A percentile compares a stretch with the other conserved stretches of the same genome.
Evolutionary conservation across 2,329 filamentous ascomycete species (phyloP).

Genomic region (Furcasterigmium furcatum): DNA sequence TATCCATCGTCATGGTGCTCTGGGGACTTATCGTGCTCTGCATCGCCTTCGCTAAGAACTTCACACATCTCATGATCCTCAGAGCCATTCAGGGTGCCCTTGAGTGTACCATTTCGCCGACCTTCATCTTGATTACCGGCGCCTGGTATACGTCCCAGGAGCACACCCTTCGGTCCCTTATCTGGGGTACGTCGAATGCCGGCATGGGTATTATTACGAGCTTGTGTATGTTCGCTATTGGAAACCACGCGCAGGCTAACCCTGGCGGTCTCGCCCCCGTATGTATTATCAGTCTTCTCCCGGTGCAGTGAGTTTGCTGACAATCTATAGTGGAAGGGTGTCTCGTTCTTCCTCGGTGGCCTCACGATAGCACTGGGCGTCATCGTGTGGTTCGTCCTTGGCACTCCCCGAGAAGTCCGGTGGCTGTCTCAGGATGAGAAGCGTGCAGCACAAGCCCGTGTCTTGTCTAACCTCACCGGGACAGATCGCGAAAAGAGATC

Average conservation of each 20-base stretch:
- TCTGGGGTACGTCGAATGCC: slow-evolving; percentile 27
- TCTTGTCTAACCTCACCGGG: slow-evolving; percentile 22
- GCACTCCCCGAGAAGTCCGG: slow-evolving; percentile 23
- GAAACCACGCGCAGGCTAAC: slow-evolving; percentile 15
- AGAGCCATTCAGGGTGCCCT: slow-evolving; percentile 22
- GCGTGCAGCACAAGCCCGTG: slow-evolving; percentile 20
- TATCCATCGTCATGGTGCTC: slow-evolving; percentile 28
- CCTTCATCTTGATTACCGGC: slow-evolving; percentile 25
- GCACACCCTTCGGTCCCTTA: slow-evolving; percentile 21
- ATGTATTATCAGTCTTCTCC: too few species aligned
- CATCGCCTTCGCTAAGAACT: slow-evolving; percentile 23
- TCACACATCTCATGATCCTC: slow-evolving; percentile 22
- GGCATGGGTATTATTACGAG: slow-evolving; percentile 26
- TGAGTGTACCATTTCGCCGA: slow-evolving; percentile 24
- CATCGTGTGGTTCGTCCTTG: slow-evolving; percentile 21
- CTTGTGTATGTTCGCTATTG: slow-evolving; percentile 22
- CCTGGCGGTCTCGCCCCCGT: slow-evolving; percentile 17
- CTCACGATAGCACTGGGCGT: slow-evolving; percentile 19
- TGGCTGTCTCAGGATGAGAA: slow-evolving; percentile 25
- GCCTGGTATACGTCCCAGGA: slow-evolving; percentile 27
- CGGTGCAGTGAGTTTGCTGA: not conserved
- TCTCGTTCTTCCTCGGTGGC: slow-evolving; percentile 22
- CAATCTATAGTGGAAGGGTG: slow-evolving; percentile 18
- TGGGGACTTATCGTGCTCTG: slow-evolving; percentile 26
- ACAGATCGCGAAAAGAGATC: slow-evolving; percentile 19